phyloP scores from a whole-genome alignment of 2,329 filamentous ascomycete species.

The Elsinoe necatrix region DNA sequence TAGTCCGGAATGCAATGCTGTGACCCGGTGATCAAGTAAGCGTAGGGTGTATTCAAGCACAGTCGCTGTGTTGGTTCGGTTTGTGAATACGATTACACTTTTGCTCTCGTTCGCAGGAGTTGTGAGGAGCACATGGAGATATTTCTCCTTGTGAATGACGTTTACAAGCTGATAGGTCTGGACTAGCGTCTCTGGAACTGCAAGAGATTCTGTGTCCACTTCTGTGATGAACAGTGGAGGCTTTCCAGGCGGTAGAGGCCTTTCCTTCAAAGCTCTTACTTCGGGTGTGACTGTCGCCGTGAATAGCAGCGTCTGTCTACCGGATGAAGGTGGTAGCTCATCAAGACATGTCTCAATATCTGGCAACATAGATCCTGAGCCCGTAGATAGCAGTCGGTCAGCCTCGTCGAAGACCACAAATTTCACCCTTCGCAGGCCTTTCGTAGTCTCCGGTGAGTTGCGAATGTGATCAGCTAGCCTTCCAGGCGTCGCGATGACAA shows the following conservation, averaged over 20 bases:
- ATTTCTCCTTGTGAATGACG: slow-evolving; percentile 88
- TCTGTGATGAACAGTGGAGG: slow-evolving; percentile 83
- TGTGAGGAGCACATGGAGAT: slow-evolving; percentile 78
- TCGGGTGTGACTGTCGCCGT: slow-evolving; percentile 93
- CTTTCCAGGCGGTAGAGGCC: slow-evolving; percentile 60
- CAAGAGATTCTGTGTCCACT: slow-evolving; percentile 62
- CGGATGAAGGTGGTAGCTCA: slow-evolving; percentile 64
- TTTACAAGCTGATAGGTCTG: slow-evolving; percentile 85
- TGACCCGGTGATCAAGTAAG: slow-evolving; percentile 79
- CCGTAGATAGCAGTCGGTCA: slow-evolving; percentile 71
- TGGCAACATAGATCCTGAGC: slow-evolving; percentile 80
- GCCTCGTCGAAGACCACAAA: slow-evolving; percentile 95
- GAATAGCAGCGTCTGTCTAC: slow-evolving; percentile 90
- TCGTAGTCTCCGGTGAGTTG: slow-evolving; percentile 81
- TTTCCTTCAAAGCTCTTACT: slow-evolving; percentile 74
- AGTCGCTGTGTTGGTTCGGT: slow-evolving; percentile 80
- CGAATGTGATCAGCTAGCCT: slow-evolving; percentile 88
- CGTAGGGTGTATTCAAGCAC: slow-evolving; percentile 82
- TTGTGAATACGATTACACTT: slow-evolving; percentile 87
- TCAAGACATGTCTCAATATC: slow-evolving; percentile 85
- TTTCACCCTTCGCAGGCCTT: slow-evolving; percentile 66
- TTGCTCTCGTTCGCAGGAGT: slow-evolving; percentile 68
- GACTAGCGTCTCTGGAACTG: slow-evolving; percentile 69
- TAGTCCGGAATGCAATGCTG: slow-evolving; percentile 79
- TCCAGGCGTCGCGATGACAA: slow-evolving; percentile 91